These are phyloP conservation scores for Jaltomata sinuosa DNA, from an alignment of 257 asterid genomes.

Conservation along the genomic window DNA sequence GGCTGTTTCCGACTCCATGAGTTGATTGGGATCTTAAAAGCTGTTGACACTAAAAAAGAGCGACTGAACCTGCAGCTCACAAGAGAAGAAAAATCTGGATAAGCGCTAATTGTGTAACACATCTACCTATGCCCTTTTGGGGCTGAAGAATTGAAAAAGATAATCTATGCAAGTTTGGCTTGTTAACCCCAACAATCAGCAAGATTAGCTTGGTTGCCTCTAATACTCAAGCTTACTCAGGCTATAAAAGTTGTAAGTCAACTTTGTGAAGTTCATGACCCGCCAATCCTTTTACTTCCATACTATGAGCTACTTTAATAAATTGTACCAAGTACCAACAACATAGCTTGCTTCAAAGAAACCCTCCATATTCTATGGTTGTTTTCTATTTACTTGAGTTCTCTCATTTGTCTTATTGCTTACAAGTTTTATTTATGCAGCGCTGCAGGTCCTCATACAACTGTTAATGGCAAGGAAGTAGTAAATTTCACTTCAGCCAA, in stretches of 20 bases:
- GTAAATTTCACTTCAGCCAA: slow-evolving; percentile 87
- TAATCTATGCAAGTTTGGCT: neutral
- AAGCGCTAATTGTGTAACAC: neutral
- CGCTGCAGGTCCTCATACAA: slow-evolving; percentile 91
- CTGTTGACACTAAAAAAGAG: neutral
- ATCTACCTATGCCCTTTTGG: neutral
- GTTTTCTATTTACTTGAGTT: neutral
- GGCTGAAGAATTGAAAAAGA: neutral
- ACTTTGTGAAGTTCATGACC: neutral
- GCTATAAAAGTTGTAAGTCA: neutral
- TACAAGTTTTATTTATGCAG: slow-evolving; percentile 38
- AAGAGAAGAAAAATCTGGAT: neutral
- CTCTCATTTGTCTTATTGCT: neutral
- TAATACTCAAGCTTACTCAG: neutral
- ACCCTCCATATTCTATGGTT: neutral
- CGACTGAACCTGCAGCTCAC: neutral
- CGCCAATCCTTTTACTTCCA: neutral
- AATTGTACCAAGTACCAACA: neutral
- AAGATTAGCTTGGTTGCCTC: neutral
- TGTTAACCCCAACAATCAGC: neutral
- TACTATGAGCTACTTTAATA: neutral
- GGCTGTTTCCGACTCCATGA: neutral
- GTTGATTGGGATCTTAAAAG: neutral
- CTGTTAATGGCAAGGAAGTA: slow-evolving; percentile 62
- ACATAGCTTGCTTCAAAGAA: neutral